Evolutionary conservation across 257 asterid species (phyloP).

Genomic region (Solanum pimpinellifolium): DNA sequence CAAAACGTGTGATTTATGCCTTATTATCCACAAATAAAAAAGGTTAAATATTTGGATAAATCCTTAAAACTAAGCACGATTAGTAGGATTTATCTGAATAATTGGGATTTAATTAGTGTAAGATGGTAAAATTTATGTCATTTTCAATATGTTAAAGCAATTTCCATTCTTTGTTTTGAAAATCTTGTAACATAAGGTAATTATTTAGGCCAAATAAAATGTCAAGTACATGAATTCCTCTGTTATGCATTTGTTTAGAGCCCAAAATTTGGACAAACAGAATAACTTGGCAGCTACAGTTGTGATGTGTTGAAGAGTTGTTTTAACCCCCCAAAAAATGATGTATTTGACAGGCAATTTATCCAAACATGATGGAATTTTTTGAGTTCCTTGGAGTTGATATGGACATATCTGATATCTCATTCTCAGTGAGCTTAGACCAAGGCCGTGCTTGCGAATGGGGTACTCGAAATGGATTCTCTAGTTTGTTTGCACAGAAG

Average conservation of each 20-base stretch:
- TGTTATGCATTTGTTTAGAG: background rate
- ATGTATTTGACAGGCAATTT: background rate
- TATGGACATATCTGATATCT: background rate
- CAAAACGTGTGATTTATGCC: background rate
- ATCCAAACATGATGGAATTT: background rate
- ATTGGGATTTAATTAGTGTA: background rate
- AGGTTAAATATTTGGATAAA: background rate
- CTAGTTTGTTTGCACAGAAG: background rate
- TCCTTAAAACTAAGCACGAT: background rate
- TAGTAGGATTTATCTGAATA: background rate
- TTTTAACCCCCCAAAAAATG: background rate
- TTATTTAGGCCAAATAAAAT: background rate
- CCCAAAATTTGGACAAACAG: background rate
- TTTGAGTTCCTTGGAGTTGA: background rate
- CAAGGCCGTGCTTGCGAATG: background rate
- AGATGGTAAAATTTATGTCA: background rate
- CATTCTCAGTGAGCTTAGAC: background rate
- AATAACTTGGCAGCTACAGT: background rate
- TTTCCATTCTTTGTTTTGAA: no score
- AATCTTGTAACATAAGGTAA: no score
- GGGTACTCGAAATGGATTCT: background rate
- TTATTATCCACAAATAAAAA: no score
- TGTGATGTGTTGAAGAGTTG: background rate
- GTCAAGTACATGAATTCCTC: background rate
- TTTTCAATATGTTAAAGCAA: background rate